phyloP scores from a whole-genome alignment of 345 rosid species.

The Balakata baccata region DNA sequence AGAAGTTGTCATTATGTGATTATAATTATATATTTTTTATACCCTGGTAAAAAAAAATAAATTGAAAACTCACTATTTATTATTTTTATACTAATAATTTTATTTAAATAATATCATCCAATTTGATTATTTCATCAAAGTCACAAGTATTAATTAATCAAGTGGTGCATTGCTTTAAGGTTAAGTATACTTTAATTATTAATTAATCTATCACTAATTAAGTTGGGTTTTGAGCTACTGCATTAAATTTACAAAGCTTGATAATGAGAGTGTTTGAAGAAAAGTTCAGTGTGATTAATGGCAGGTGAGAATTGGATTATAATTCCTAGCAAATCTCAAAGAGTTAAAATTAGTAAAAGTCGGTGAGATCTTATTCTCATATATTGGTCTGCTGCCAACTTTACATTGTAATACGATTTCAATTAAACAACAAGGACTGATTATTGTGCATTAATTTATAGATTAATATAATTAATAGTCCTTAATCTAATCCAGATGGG shows the following conservation, averaged over 20 bases:
- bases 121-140: too few relatives aligned
- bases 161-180: constrained; percentile 34
- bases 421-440: too few relatives aligned
- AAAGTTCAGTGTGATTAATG: constrained; percentile 11
- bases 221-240: constrained; percentile 39
- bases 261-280: background rate
- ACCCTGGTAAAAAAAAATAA: too few relatives aligned
- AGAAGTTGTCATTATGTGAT: background rate
- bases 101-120: too few relatives aligned
- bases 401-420: constrained; percentile 24
- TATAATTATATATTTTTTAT: too few relatives aligned
- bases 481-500: background rate
- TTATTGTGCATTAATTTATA: constrained; percentile 18
- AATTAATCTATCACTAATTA: constrained; percentile 23
- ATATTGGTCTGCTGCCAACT: constrained; percentile 34
- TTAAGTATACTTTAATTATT: constrained; percentile 1
- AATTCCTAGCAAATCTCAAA: constrained; percentile 30
- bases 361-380: constrained; percentile 37
- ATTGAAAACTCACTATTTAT: too few relatives aligned
- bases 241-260: constrained; percentile 6
- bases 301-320: constrained; percentile 29
- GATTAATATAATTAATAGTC: constrained; percentile 3
- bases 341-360: constrained; percentile 14
- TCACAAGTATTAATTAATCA: constrained; percentile 24
- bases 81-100: too few relatives aligned